Evolutionary conservation across 139 green algal genomes (phyloP).

Genomic region (Micractinium sp.): DNA sequence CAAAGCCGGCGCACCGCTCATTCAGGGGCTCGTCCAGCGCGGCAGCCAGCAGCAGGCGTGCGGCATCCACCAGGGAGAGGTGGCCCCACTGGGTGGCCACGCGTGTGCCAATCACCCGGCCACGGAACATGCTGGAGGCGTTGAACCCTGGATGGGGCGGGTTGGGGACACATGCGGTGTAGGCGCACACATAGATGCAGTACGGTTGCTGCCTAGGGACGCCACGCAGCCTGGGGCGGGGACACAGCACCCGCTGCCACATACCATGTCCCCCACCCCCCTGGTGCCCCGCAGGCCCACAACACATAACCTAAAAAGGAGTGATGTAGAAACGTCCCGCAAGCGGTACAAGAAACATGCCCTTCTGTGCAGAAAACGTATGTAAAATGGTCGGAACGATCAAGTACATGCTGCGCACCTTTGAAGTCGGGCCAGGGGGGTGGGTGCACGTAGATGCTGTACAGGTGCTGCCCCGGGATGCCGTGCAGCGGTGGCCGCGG

Average conservation of each 20-base stretch:
- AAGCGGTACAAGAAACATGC: not conserved
- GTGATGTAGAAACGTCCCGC: not conserved
- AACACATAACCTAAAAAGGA: no score
- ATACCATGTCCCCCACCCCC: no score
- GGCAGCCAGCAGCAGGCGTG: constrained; percentile 40
- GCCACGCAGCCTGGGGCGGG: no score
- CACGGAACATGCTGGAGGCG: not conserved
- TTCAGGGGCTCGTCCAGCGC: constrained; percentile 56
- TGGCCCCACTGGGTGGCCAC: constrained; percentile 14
- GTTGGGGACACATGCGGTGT: not conserved
- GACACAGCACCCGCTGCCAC: no score
- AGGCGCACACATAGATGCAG: not conserved
- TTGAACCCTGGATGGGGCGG: not conserved
- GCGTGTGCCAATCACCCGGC: not conserved
- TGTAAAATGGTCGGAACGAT: no score
- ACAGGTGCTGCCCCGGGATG: constrained; percentile 45
- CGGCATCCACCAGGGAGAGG: constrained; percentile 30
- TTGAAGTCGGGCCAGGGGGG: constrained; percentile 15
- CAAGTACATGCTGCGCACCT: not conserved
- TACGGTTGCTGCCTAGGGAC: not conserved
- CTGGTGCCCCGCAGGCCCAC: not conserved
- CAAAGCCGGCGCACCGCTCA: constrained; percentile 8
- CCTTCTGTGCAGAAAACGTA: not conserved
- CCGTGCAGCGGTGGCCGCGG: not conserved
- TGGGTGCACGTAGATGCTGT: constrained; percentile 48